Base-by-base conservation (phyloP, 495 filamentous ascomycete genomes). In the Penicillium steckii region DNA sequence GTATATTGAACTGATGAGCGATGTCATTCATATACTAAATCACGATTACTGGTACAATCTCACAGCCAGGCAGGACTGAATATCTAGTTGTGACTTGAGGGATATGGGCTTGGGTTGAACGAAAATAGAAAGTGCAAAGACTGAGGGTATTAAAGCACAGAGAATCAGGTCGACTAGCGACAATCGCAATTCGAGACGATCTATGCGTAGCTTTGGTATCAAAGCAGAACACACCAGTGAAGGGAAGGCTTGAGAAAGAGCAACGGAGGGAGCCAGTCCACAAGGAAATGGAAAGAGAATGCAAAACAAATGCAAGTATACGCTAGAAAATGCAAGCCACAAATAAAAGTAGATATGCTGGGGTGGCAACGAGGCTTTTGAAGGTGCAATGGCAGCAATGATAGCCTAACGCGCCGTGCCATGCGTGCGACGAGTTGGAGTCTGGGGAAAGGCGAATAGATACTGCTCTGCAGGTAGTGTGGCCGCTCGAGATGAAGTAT, bases 241-340 rank as follows among this genome's bases (percentile, higher is more conserved):
- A 24, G 13, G 18, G 22, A 32, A 30, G 33, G 12, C 38, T 5
- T 10, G 42, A 46, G n/a, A 26, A 47, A 38, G 22, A 32, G 30
- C 46, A 35, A 47, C 53, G 45, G 52, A 53, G 61, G n/a, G 52
- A 56, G 32, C 61, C 56, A 56, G 61, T 56, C 58, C 61, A 37
- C 49, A 54, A 45, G 50, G 37, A 33, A 56, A 55, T 38, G 26
- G n/a, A n/a, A n/a, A n/a, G n/a, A 43, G 40, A 22, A 10, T 46
- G 15, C 26, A n/a, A 44, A 48, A 40, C 9, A 18, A 54, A 18
- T 53, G 17, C 23, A 25, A 41, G 52, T 43, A 61, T 61, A 44
- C 60, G 63, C 60, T 57, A 21, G 40, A 53, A 45, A 46, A 64
- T 64, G 63, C 57, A 59, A n/a, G 30, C 26, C 33, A 46, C 22